Evolutionary conservation across 2,329 filamentous ascomycete genomes (phyloP).

Genomic region (Tricladium varicosporioides): DNA sequence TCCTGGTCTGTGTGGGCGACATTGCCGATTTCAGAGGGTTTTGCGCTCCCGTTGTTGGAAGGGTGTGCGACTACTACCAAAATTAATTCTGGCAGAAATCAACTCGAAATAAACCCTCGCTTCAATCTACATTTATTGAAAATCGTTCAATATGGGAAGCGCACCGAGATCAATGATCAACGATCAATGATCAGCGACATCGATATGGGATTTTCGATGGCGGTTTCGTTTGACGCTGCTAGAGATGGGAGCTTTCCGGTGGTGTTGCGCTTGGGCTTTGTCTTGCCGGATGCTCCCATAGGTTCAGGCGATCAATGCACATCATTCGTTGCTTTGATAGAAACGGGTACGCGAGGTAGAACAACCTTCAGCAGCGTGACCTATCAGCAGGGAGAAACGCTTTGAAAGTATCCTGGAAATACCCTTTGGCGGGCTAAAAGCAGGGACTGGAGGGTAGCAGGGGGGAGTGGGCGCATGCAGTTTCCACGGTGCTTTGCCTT

Average conservation of each 20-base stretch:
- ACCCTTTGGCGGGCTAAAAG: not conserved
- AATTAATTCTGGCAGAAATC: not conserved
- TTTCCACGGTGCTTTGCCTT: conserved; percentile 4
- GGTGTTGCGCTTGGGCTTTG: too few species aligned
- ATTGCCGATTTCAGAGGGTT: not conserved
- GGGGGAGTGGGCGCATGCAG: not conserved
- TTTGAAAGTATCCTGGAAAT: too few species aligned
- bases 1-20: not conserved
- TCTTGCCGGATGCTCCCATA: too few species aligned
- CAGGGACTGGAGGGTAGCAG: not conserved
- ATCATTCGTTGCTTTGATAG: conserved; percentile 15
- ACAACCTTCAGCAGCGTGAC: not conserved
- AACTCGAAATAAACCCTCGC: not conserved
- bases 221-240: conserved; percentile 3
- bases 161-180: not conserved
- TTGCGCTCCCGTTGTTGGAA: not conserved
- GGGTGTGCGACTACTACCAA: not conserved
- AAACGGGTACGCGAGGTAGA: conserved; percentile 9
- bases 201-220: not conserved
- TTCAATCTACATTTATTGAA: not conserved
- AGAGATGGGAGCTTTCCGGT: too few species aligned
- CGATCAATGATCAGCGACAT: not conserved
- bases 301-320: conserved; percentile 5
- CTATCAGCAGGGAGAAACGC: conserved; percentile 11
- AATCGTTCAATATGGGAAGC: not conserved